Base-by-base conservation (phyloP, 768 basidiomycete species). In the Royoungia palumana region DNA sequence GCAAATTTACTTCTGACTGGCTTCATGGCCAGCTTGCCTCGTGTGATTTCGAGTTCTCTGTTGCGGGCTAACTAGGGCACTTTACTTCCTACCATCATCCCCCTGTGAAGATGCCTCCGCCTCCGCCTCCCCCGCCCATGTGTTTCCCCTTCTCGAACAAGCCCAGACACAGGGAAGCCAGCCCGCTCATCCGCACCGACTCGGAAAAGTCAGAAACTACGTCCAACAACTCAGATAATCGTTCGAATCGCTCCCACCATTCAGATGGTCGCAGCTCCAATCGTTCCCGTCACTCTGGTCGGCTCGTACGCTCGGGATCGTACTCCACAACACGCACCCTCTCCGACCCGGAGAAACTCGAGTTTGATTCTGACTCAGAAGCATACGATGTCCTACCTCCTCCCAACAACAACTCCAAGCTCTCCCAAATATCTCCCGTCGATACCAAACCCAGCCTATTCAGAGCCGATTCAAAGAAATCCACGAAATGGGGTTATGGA, bases 401-500 rank as follows among this genome's bases (percentile, higher is more conserved):
- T 16, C 44, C 54, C 34, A 67, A 72, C 35, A 68, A 71, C 64
- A 40, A 69, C 70, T 35, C 51, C 20, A 76, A 73, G 55, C 66
- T 80, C 25, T 63, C 67, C 2, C 75, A 74, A 55, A 67, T 78
- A 19, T 64, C 66, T 1, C 75, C 58, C 20, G 46, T 41, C 32
- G 35, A 21, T 14, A 44, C 42, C 43, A 69, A 81, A 37, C 35
- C 73, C 2, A 80, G 75, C 57, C 77, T 83, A 5, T 76, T 79
- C 67, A 54, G 67, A 35, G 74, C 74, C 0, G 81, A 83, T 25
- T 79, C 81, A 19, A 83, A 81, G 65, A 79, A 76, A 53, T 76
- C 76, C 4, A 65, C 70, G 11, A 80, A 72, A 60, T 83, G 78
- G 76, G 85, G 85, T n/a, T 87, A 85, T 64, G 83, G 84, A 34